Base-by-base conservation (phyloP, 306 rosid genomes). In the Vicia faba region DNA sequence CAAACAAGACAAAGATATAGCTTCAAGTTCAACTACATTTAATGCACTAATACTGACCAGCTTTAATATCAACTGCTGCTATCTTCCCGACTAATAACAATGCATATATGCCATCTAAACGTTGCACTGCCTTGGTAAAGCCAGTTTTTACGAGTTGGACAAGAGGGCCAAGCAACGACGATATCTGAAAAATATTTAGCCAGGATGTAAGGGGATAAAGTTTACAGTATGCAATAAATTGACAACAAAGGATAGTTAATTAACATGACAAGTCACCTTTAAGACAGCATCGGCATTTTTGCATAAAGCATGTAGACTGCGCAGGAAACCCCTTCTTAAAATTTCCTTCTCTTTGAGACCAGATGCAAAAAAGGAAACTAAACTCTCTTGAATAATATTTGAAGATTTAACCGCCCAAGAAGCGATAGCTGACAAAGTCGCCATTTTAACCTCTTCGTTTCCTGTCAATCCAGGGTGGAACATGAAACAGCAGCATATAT, bases 341-440 rank as follows among this genome's bases (percentile, higher is more conserved):
- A 84, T 73, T 82, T 93, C 97, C 83, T 90, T 93, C 85, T 93
- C 99, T 84, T 90, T 93, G 73, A 93, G 87, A 14, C 99, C 99
- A 79, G 92, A 88, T 78, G 79, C 79, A 5, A 93, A 66, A 83
- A 88, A 88, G 50, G 87, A 79, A 65, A 93, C 48, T 58, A 88
- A 66, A 74, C 81, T 82, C 33, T 79, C 79, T 71, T 82, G 78
- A 79, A 88, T 73, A 43, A 70, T 84, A 82, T 83, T 93, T 18
- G 89, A 70, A 73, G 88, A 90, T 64, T 83, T 81, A 63, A 79
- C 88, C 20, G 88, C 95, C 97, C 99, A 93, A 41, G 80, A 84
- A 64, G 90, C 95, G 59, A 93, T 16, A 19, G 96, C 86, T 2
- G 86, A 80, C 83, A 93, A 82, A 79, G 66, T 78, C 72, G 82